Conservation (phyloP, 192 early-diverging fungal species). For the Bifiguratus adelaidae region DNA sequence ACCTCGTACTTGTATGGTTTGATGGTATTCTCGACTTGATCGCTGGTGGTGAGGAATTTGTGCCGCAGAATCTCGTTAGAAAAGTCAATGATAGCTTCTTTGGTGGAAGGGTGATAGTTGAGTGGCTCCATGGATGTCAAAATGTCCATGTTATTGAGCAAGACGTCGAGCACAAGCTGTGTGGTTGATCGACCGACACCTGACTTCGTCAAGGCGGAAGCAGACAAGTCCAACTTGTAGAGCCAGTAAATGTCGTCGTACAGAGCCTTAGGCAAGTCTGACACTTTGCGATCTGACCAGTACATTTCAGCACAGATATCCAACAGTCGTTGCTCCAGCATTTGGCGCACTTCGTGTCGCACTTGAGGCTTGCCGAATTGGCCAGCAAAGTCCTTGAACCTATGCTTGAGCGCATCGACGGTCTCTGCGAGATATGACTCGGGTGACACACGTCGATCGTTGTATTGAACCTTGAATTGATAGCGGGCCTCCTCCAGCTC, state of each 20-base stretch:
- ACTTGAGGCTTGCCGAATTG: constrained; percentile 93
- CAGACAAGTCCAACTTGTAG: constrained; percentile 70
- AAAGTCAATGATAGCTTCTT: constrained; percentile 69
- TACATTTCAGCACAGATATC: constrained; percentile 90
- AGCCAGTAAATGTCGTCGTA: constrained; percentile 69
- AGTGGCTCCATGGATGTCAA: constrained; percentile 77
- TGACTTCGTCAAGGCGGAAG: constrained; percentile 85
- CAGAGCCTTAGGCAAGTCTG: constrained; percentile 50
- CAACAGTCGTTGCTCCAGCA: constrained; percentile 84
- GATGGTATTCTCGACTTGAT: constrained; percentile 98
- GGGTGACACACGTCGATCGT: constrained; percentile 88
- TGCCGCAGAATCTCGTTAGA: constrained; percentile 74
- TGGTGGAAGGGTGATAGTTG: constrained; percentile 73
- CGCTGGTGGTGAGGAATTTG: constrained; percentile 83
- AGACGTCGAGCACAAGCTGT: constrained; percentile 83
- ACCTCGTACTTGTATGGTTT: constrained; percentile 99
- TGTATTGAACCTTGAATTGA: constrained; percentile 98
- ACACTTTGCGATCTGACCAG: constrained; percentile 72
- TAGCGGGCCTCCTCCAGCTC: constrained; percentile 94
- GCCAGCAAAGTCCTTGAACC: constrained; percentile 88
- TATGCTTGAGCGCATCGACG: constrained; percentile 86
- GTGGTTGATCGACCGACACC: constrained; percentile 88
- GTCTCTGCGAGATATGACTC: constrained; percentile 95
- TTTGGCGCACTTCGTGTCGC: constrained; percentile 77
- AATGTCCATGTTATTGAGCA: constrained; percentile 74